phyloP scores from a whole-genome alignment of 2,329 filamentous ascomycete species.

The Acrocalymma vagum region DNA sequence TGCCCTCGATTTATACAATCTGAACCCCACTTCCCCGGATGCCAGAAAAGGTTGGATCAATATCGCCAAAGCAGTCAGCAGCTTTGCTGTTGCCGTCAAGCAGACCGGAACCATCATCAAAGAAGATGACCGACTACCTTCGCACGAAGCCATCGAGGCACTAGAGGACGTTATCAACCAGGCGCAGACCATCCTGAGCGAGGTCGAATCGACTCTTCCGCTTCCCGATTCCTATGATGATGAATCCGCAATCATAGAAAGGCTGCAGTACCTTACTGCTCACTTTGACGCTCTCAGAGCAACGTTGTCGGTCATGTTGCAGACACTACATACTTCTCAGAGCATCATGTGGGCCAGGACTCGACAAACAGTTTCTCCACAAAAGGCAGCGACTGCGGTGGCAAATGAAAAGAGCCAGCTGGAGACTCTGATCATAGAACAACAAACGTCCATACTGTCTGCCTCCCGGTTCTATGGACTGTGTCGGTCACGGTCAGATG shows the following conservation, averaged over 20 bases:
- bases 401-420: constrained; percentile 47
- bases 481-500: constrained; percentile 16
- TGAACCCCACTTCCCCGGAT: constrained; percentile 31
- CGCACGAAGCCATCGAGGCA: constrained; percentile 42
- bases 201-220: constrained; percentile 35
- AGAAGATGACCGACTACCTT: constrained; percentile 47
- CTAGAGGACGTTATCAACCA: constrained; percentile 45
- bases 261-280: constrained; percentile 40
- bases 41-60: constrained; percentile 35
- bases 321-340: constrained; percentile 48
- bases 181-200: constrained; percentile 33
- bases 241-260: constrained; percentile 20
- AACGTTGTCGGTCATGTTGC: constrained; percentile 48
- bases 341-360: constrained; percentile 48
- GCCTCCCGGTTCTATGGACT: constrained; percentile 29
- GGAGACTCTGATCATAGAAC: constrained; percentile 48
- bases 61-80: constrained; percentile 44
- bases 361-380: constrained; percentile 41
- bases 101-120: constrained; percentile 48
- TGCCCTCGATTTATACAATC: constrained; percentile 42
- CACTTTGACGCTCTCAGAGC: constrained; percentile 45
- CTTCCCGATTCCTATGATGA: constrained; percentile 8
- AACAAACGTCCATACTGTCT: constrained; percentile 45
- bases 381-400: constrained; percentile 40
- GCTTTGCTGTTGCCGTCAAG: constrained; percentile 46